Percentiles rank a stretch among this genome's conserved stretches.
phyloP scores from a whole-genome alignment of 208 protist species.

The Leishmania martiniquensis region DNA sequence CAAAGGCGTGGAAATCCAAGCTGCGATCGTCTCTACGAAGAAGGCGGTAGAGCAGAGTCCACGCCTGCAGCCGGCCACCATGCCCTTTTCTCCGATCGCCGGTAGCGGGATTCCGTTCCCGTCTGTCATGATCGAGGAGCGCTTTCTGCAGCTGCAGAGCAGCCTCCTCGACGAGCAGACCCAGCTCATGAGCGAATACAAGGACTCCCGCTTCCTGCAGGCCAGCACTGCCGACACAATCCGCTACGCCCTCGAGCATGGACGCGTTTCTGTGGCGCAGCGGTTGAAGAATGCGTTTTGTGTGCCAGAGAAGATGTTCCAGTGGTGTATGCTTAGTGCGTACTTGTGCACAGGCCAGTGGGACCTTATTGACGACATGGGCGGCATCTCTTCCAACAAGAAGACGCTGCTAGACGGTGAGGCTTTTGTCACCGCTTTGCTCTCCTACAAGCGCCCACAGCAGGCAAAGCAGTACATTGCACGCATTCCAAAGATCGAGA shows the following conservation, averaged over 20 bases:
- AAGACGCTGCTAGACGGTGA: slow-evolving; percentile 55
- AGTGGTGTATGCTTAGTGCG: slow-evolving; percentile 70
- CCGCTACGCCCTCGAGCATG: slow-evolving; percentile 63
- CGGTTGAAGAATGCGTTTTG: slow-evolving; percentile 61
- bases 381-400: slow-evolving; percentile 36
- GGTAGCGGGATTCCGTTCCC: slow-evolving; percentile 23
- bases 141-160: slow-evolving; percentile 29
- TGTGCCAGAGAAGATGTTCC: slow-evolving; percentile 77
- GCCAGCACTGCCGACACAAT: slow-evolving; percentile 69
- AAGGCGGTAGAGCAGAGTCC: slow-evolving; percentile 29
- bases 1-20: slow-evolving; percentile 52
- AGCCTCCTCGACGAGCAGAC: slow-evolving; percentile 69
- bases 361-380: slow-evolving; percentile 71
- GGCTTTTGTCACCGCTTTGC: slow-evolving; percentile 58
- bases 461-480: slow-evolving; percentile 79
- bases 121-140: slow-evolving; percentile 25
- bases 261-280: slow-evolving; percentile 43
- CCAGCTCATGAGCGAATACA: slow-evolving; percentile 57
- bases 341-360: slow-evolving; percentile 65
- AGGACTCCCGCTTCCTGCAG: slow-evolving; percentile 77
- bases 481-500: slow-evolving; percentile 63
- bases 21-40: slow-evolving; percentile 36
- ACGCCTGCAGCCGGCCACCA: slow-evolving; percentile 12
- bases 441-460: slow-evolving; percentile 53
- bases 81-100: slow-evolving; percentile 29